These are phyloP conservation scores for Breviolum minutum DNA, from an alignment of 73 alveolate genomes.

Conservation along the genomic window DNA sequence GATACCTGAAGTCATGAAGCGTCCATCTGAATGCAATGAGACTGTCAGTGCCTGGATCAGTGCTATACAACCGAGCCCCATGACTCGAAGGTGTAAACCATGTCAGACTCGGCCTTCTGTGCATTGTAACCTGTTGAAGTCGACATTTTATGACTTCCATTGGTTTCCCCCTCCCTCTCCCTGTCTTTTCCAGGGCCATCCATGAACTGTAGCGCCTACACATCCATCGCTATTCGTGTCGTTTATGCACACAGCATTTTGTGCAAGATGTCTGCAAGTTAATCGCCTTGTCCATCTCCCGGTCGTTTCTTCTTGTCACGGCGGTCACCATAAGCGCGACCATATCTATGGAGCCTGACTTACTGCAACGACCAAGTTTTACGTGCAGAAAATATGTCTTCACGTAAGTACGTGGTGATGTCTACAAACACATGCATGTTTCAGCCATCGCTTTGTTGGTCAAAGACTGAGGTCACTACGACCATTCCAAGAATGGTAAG, in stretches of 20 bases:
- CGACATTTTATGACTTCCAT: neutral
- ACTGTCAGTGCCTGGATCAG: neutral
- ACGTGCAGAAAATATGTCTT: neutral
- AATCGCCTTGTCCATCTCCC: constrained; percentile 83
- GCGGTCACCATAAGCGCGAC: constrained; percentile 91
- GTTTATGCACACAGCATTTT: neutral
- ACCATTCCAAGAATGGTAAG: constrained; percentile 87
- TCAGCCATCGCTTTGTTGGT: neutral
- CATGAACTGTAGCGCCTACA: neutral
- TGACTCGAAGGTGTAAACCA: constrained; percentile 89
- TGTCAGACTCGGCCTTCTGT: constrained; percentile 92
- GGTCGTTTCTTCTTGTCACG: constrained; percentile 94
- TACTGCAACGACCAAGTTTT: neutral
- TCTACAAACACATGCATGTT: neutral
- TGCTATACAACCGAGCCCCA: neutral
- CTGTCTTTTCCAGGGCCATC: neutral
- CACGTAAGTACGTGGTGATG: too few relatives aligned
- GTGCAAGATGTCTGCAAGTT: neutral
- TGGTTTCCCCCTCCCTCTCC: neutral
- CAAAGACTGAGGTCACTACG: neutral
- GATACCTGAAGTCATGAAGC: constrained; percentile 17
- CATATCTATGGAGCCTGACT: constrained; percentile 79
- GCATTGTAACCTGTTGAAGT: constrained; percentile 77
- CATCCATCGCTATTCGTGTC: neutral
- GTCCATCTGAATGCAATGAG: neutral